Evolutionary conservation across 2,329 filamentous ascomycete species (phyloP).

Genomic region (Trichoderma harzianum): DNA sequence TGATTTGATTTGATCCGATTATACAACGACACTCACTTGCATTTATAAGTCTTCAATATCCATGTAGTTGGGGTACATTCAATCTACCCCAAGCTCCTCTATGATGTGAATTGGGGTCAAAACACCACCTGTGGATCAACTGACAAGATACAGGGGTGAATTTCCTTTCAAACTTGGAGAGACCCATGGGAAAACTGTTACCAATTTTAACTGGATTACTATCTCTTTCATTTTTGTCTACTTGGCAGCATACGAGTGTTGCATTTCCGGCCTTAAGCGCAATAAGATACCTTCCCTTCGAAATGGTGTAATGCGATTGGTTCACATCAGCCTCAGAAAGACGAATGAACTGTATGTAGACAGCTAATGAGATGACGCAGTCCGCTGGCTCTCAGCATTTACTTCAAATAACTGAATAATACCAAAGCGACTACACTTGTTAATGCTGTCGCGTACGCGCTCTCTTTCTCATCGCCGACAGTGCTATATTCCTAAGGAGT

Average conservation of each 20-base stretch:
- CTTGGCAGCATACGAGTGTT: not conserved
- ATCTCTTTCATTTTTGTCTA: not conserved
- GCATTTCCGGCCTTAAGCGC: not conserved
- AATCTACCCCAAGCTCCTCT: not conserved
- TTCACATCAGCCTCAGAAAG: not conserved
- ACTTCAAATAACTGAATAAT: not conserved
- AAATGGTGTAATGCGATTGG: not conserved
- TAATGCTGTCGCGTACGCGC: not conserved
- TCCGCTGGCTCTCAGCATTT: not conserved
- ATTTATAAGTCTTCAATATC: not conserved
- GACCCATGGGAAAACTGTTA: not conserved
- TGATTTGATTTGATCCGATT: too few species aligned
- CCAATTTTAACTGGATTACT: not conserved
- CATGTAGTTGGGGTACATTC: not conserved
- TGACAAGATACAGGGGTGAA: not conserved
- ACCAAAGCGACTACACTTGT: not conserved
- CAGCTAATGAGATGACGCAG: not conserved
- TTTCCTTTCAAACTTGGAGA: not conserved
- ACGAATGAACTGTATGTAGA: not conserved
- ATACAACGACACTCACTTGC: not conserved
- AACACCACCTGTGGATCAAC: not conserved
- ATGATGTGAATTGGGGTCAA: not conserved
- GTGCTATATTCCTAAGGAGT: too few species aligned
- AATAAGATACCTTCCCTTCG: not conserved
- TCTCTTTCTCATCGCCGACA: not conserved